These are phyloP conservation scores for Leccinum arenicola DNA, from an alignment of 768 basidiomycete species.

Conservation along the genomic window DNA sequence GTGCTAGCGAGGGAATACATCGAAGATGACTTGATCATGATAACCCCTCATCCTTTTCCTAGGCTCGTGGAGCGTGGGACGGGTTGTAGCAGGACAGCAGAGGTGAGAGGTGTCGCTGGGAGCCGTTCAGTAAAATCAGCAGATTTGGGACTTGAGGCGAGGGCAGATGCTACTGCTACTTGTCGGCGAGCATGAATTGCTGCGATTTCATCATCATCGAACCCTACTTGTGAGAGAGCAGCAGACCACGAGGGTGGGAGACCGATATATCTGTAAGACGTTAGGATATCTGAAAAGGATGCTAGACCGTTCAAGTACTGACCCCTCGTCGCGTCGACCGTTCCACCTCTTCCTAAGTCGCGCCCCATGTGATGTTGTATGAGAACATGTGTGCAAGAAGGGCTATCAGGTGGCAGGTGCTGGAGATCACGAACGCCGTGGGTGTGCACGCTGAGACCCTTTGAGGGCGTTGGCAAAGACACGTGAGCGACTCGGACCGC, in stretches of 20 bases:
- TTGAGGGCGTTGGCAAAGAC: no score
- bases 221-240: constrained; percentile 58
- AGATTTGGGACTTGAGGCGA: constrained; percentile 1
- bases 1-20: constrained; percentile 10
- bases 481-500: no score
- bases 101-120: not conserved
- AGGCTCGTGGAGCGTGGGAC: constrained; percentile 27
- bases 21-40: constrained; percentile 15
- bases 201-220: constrained; percentile 64
- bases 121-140: constrained; percentile 7
- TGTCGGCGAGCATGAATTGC: constrained; percentile 47
- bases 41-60: constrained; percentile 1
- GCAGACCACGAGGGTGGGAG: constrained; percentile 74
- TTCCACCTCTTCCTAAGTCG: constrained; percentile 81
- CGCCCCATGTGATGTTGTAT: constrained; percentile 58
- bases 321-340: constrained; percentile 73
- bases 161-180: constrained; percentile 16
- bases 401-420: constrained; percentile 42
- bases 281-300: not conserved
- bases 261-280: constrained; percentile 47
- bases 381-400: constrained; percentile 58
- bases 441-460: no score
- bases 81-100: constrained; percentile 26
- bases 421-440: no score
- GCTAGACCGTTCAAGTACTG: constrained; percentile 35